Conservation (phyloP, 2,329 filamentous ascomycete genomes). For the Cryphonectria radicalis region DNA sequence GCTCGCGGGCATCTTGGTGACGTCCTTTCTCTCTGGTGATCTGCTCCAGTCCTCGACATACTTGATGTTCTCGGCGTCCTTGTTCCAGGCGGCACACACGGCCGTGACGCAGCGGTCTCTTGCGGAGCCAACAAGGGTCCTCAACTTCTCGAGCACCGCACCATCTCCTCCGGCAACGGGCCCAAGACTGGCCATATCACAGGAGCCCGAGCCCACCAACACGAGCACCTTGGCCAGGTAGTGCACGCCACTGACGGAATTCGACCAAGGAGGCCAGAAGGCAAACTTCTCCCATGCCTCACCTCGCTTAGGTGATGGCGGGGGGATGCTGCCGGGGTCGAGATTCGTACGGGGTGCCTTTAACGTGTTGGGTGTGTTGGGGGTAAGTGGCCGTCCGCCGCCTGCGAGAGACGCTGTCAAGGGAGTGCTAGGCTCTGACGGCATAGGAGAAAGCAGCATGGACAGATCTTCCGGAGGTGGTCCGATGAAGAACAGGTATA, state of each 20-base stretch:
- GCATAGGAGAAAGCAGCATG: constrained; percentile 79
- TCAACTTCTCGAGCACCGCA: constrained; percentile 72
- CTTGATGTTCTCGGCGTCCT: constrained; percentile 90
- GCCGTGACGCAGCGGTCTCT: constrained; percentile 86
- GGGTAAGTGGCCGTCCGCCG: constrained; percentile 46
- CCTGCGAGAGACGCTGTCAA: constrained; percentile 49
- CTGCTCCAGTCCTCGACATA: constrained; percentile 93
- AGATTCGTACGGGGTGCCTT: constrained; percentile 79
- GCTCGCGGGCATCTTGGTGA: constrained; percentile 87
- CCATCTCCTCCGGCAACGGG: constrained; percentile 62
- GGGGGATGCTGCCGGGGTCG: constrained; percentile 76
- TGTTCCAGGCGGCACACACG: constrained; percentile 88
- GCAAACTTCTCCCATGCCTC: constrained; percentile 92
- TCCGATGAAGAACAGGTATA: constrained; percentile 83
- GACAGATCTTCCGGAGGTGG: constrained; percentile 91
- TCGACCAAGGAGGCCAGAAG: constrained; percentile 94
- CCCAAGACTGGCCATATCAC: constrained; percentile 78
- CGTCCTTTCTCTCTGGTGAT: constrained; percentile 77
- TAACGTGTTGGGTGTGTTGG: constrained; percentile 61
- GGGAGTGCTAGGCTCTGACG: constrained; percentile 71
- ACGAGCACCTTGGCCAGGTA: constrained; percentile 83
- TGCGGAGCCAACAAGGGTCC: constrained; percentile 73
- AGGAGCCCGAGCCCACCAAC: constrained; percentile 83
- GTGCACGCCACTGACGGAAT: constrained; percentile 88
- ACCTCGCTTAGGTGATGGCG: constrained; percentile 75